Evolutionary conservation across 257 asterid genomes (phyloP).

Genomic region (Fraxinus cuspidata): DNA sequence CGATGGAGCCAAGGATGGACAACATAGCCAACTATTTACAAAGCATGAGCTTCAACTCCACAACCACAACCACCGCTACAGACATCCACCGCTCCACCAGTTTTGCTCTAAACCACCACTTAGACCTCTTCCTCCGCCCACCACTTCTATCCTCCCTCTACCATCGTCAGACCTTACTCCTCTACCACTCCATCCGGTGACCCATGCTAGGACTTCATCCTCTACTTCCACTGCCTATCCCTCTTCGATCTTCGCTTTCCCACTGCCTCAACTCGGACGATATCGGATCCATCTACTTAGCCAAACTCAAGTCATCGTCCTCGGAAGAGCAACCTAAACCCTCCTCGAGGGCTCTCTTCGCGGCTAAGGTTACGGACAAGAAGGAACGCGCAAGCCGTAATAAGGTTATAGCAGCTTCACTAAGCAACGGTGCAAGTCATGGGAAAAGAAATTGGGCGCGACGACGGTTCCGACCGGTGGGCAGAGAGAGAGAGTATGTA

Average conservation of each 20-base stretch:
- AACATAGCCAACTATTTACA: constrained; percentile 81
- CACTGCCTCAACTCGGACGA: constrained; percentile 92
- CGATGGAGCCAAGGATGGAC: constrained; percentile 74
- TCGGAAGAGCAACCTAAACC: too few relatives aligned
- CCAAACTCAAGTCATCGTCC: constrained; percentile 52
- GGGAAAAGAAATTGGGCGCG: too few relatives aligned
- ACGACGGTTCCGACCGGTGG: too few relatives aligned
- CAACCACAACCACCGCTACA: constrained; percentile 70
- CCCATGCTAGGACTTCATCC: constrained; percentile 73
- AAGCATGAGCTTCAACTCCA: constrained; percentile 90
- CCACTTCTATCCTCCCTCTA: constrained; percentile 32
- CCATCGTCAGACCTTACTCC: constrained; percentile 41
- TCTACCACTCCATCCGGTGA: constrained; percentile 65
- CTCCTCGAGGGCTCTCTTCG: too few relatives aligned
- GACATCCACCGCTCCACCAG: constrained; percentile 86
- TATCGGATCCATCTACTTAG: constrained; percentile 85
- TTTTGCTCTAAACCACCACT: constrained; percentile 66
- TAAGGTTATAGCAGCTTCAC: too few relatives aligned
- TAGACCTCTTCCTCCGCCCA: constrained; percentile 69
- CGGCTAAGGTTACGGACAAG: too few relatives aligned
- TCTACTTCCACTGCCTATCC: constrained; percentile 51
- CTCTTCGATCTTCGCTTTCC: constrained; percentile 82
- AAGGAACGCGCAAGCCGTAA: too few relatives aligned
- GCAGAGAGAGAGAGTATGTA: too few relatives aligned
- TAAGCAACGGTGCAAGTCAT: too few relatives aligned